Evolutionary conservation across 2,329 filamentous ascomycete species (phyloP).

Genomic region (Paradendryphiella salina): DNA sequence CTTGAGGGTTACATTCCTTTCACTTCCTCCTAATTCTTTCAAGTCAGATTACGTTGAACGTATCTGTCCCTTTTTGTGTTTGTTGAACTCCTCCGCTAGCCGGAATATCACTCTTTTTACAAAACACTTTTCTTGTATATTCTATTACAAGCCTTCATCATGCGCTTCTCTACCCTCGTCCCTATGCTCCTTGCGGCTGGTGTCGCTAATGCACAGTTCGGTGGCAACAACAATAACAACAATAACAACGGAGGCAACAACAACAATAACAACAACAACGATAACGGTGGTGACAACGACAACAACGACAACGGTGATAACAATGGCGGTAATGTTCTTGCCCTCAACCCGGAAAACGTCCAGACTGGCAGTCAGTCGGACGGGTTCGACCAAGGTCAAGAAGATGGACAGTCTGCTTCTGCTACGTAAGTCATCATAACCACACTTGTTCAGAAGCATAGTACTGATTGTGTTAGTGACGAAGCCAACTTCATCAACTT

Average conservation of each 20-base stretch:
- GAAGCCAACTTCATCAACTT: slow-evolving; percentile 64
- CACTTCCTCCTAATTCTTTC: slow-evolving; percentile 41
- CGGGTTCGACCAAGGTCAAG: slow-evolving; percentile 45
- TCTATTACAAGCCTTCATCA: slow-evolving; percentile 24
- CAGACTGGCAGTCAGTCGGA: slow-evolving; percentile 50
- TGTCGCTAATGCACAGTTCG: slow-evolving; percentile 41
- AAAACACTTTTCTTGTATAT: slow-evolving; percentile 23
- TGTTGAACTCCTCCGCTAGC: slow-evolving; percentile 44
- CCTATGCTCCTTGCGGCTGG: slow-evolving; percentile 43
- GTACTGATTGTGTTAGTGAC: slow-evolving; percentile 44
- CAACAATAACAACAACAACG: slow-evolving; percentile 8
- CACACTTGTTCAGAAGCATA: background rate
- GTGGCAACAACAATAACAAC: slow-evolving; percentile 21
- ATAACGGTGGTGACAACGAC: slow-evolving; percentile 7
- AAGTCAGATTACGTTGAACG: slow-evolving; percentile 48
- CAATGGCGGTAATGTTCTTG: slow-evolving; percentile 22
- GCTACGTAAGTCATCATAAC: slow-evolving; percentile 46
- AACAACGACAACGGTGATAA: slow-evolving; percentile 12
- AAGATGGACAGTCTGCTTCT: slow-evolving; percentile 52
- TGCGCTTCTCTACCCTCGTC: slow-evolving; percentile 44
- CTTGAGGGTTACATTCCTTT: slow-evolving; percentile 50
- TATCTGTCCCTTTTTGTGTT: slow-evolving; percentile 40
- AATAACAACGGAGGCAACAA: slow-evolving; percentile 18
- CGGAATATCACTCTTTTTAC: slow-evolving; percentile 44
- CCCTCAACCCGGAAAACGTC: slow-evolving; percentile 48